These are phyloP conservation scores for Allodekkera sacchari DNA, from an alignment of 805 yeast genomes.

Conservation along the genomic window DNA sequence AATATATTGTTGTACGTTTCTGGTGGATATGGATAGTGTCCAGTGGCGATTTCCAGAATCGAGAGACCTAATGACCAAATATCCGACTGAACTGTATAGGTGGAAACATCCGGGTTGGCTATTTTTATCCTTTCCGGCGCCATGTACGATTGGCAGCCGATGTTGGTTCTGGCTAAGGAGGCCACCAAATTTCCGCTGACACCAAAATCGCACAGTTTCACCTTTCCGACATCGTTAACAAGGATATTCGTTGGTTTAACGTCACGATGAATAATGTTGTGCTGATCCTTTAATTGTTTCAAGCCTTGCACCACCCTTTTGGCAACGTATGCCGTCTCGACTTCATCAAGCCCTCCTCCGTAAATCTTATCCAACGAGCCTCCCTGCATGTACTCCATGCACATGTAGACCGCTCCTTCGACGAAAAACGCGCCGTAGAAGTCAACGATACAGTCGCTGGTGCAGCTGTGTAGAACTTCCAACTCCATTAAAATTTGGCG, in stretches of 20 bases:
- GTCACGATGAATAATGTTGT: constrained; percentile 91
- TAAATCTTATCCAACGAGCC: constrained; percentile 87
- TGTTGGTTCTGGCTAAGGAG: constrained; percentile 87
- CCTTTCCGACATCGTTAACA: constrained; percentile 69
- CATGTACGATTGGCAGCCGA: constrained; percentile 98
- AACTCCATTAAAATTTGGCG: constrained; percentile 94
- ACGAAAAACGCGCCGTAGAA: constrained; percentile 96
- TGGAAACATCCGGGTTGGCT: constrained; percentile 60
- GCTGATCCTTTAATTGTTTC: constrained; percentile 76
- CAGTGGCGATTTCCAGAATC: constrained; percentile 80
- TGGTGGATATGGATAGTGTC: constrained; percentile 93
- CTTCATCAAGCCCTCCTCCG: constrained; percentile 67
- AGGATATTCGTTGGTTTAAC: constrained; percentile 94
- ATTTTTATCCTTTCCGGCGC: constrained; percentile 94
- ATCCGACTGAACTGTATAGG: constrained; percentile 90
- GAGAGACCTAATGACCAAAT: constrained; percentile 92
- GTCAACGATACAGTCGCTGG: constrained; percentile 85
- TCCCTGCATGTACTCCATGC: constrained; percentile 97
- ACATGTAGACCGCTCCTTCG: constrained; percentile 97
- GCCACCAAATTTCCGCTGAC: constrained; percentile 94
- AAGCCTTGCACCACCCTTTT: constrained; percentile 76
- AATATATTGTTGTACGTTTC: constrained; percentile 87
- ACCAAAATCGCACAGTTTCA: constrained; percentile 92
- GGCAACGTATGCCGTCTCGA: constrained; percentile 70
- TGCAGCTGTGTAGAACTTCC: constrained; percentile 87